phyloP scores from a whole-genome alignment of 2,329 filamentous ascomycete genomes.

The Chrysoporthe deuterocubensis region DNA sequence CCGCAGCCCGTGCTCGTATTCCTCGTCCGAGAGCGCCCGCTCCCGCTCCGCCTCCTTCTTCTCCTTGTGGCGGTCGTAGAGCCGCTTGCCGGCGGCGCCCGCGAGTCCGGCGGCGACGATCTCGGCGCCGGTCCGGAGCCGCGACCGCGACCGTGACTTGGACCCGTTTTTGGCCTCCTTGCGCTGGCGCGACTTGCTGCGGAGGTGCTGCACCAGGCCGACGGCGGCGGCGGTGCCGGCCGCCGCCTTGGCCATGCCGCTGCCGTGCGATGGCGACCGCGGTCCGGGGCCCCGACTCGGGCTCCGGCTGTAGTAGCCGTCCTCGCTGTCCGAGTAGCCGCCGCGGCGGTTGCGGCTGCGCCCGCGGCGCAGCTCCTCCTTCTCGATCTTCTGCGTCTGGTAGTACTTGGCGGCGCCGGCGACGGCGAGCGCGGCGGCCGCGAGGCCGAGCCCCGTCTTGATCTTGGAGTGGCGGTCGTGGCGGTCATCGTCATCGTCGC shows the following conservation, averaged over 20 bases:
- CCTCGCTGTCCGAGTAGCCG: constrained; percentile 42
- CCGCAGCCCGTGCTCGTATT: constrained; percentile 42
- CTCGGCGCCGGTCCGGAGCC: constrained; percentile 59
- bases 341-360: constrained; percentile 52
- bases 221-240: constrained; percentile 61
- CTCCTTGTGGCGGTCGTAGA: constrained; percentile 64
- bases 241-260: constrained; percentile 58
- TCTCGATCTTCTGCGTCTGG: constrained; percentile 62
- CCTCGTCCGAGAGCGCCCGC: constrained; percentile 36
- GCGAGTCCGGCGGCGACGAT: constrained; percentile 64
- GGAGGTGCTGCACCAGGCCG: constrained; percentile 61
- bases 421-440: constrained; percentile 65
- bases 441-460: constrained; percentile 65
- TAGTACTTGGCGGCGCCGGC: constrained; percentile 69
- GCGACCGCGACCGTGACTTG: constrained; percentile 51
- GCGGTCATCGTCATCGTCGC: constrained; percentile 18
- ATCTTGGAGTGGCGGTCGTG: constrained; percentile 50
- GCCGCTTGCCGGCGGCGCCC: constrained; percentile 63
- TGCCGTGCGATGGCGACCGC: constrained; percentile 36
- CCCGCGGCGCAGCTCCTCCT: constrained; percentile 61
- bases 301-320: constrained; percentile 47
- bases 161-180: constrained; percentile 34
- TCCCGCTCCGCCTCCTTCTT: constrained; percentile 57
- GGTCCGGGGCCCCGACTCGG: constrained; percentile 37
- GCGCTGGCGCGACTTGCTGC: constrained; percentile 52